Evolutionary conservation across 176 grass and related monocot species (phyloP).

Genomic region (Avena atlantica): DNA sequence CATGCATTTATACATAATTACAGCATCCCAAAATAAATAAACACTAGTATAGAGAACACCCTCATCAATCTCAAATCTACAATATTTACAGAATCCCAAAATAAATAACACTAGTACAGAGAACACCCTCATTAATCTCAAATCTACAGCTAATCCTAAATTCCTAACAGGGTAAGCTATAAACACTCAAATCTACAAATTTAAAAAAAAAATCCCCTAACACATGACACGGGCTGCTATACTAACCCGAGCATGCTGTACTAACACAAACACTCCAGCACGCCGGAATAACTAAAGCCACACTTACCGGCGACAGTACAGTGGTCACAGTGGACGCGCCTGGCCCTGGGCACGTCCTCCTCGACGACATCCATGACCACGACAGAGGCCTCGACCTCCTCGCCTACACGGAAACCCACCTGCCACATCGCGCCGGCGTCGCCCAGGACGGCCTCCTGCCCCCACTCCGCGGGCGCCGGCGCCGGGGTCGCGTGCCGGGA

Average conservation of each 20-base stretch:
- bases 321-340: conserved; percentile 64
- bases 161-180: neutral
- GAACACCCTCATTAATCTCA: neutral
- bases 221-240: neutral
- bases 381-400: neutral
- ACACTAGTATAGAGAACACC: neutral
- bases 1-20: conserved; percentile 1
- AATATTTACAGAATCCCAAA: neutral
- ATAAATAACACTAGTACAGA: neutral
- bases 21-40: neutral
- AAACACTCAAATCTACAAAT: neutral
- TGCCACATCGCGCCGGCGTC: conserved; percentile 42
- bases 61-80: neutral
- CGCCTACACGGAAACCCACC: conserved; percentile 39
- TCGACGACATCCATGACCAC: conserved; percentile 67
- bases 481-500: conserved; percentile 33
- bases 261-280: neutral
- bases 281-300: neutral
- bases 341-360: conserved; percentile 65
- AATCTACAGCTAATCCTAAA: neutral
- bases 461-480: neutral
- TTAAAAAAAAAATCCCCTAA: neutral
- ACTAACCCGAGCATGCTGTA: neutral
- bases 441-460: neutral
- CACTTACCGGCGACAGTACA: conserved; percentile 71